phyloP scores from a whole-genome alignment of 2,329 filamentous ascomycete genomes.

The Colletotrichum brevisporum region DNA sequence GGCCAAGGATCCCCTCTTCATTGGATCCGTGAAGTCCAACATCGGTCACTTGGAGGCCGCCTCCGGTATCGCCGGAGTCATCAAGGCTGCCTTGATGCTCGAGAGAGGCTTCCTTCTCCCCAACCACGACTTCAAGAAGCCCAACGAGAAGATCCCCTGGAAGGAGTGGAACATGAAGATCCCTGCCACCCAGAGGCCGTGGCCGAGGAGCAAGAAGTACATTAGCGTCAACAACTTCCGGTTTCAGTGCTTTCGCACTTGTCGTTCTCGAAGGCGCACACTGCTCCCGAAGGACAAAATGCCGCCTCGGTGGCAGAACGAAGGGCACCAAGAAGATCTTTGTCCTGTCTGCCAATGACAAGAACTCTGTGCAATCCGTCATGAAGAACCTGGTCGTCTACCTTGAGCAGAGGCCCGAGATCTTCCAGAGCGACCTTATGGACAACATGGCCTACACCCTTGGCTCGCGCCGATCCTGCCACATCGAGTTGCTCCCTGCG shows the following conservation, averaged over 20 bases:
- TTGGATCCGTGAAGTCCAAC: slow-evolving; percentile 66
- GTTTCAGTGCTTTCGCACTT: too few relatives aligned
- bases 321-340: slow-evolving; percentile 54
- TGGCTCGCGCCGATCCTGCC: slow-evolving; percentile 29
- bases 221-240: slow-evolving; percentile 64
- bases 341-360: slow-evolving; percentile 56
- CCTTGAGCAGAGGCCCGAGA: slow-evolving; percentile 57
- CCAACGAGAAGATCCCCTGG: slow-evolving; percentile 64
- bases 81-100: slow-evolving; percentile 67
- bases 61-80: slow-evolving; percentile 64
- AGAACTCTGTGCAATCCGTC: slow-evolving; percentile 50
- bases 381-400: slow-evolving; percentile 53
- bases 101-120: slow-evolving; percentile 65
- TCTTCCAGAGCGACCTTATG: slow-evolving; percentile 60
- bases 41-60: slow-evolving; percentile 67
- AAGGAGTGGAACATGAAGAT: slow-evolving; percentile 66
- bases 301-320: slow-evolving; percentile 12
- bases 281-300: slow-evolving; percentile 41
- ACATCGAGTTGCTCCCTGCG: too few relatives aligned
- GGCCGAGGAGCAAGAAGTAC: slow-evolving; percentile 63
- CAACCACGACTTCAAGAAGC: slow-evolving; percentile 64
- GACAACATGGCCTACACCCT: slow-evolving; percentile 42
- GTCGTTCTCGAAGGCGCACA: slow-evolving; percentile 53
- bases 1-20: slow-evolving; percentile 53
- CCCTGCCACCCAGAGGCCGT: slow-evolving; percentile 58